A percentile compares a stretch with the other conserved stretches of the same genome.
phyloP scores from a whole-genome alignment of 306 rosid species.

The Cicer yamashitae region DNA sequence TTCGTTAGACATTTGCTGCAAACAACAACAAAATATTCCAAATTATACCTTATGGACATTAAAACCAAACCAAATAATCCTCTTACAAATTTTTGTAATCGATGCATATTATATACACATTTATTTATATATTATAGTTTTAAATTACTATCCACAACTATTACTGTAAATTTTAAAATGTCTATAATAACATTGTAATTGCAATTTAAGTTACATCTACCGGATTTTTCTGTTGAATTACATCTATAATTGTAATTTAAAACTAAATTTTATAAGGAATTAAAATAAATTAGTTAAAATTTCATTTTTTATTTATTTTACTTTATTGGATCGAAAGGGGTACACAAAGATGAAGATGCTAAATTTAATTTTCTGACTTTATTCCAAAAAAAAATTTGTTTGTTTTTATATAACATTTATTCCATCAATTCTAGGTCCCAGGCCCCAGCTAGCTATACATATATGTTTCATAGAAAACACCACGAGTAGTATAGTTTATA shows the following conservation, averaged over 20 bases:
- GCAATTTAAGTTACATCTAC: too few relatives aligned
- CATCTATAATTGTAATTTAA: too few relatives aligned
- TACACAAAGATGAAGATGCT: neutral
- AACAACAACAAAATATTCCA: conserved; percentile 16
- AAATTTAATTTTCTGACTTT: conserved; percentile 32
- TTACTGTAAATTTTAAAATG: too few relatives aligned
- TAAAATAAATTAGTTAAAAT: neutral
- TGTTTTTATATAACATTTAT: too few relatives aligned
- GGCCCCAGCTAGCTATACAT: neutral
- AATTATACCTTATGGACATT: neutral
- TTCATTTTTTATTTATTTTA: neutral
- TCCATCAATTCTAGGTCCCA: conserved; percentile 27
- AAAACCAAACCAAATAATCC: neutral
- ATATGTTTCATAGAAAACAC: conserved; percentile 12
- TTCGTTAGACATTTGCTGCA: conserved; percentile 78
- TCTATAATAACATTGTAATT: too few relatives aligned
- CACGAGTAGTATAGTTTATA: conserved; percentile 30
- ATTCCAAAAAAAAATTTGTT: neutral
- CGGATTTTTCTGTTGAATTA: too few relatives aligned
- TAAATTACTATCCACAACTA: too few relatives aligned
- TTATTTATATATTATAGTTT: neutral
- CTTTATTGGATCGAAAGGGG: conserved; percentile 9
- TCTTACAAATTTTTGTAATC: too few relatives aligned
- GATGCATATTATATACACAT: neutral
- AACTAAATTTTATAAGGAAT: too few relatives aligned